phyloP scores from a whole-genome alignment of 1,284 basidiomycete species.

The Marasmius tenuissimus region DNA sequence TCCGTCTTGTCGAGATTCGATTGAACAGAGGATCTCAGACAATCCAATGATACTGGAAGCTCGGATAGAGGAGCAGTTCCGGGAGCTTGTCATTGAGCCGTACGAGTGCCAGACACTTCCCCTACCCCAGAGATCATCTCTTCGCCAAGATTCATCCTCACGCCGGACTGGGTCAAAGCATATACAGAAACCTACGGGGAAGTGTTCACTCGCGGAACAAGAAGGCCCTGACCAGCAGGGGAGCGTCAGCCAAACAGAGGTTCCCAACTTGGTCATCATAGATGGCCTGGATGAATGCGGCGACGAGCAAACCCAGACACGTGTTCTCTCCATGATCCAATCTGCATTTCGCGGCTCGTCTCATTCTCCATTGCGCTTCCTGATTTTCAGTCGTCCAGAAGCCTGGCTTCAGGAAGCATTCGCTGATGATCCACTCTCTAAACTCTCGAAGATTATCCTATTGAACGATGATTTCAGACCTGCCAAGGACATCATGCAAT shows the following conservation, averaged over 20 bases:
- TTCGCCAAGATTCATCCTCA: too few relatives aligned
- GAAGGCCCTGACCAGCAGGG: too few relatives aligned
- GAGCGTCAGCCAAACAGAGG: not conserved
- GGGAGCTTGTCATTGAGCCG: not conserved
- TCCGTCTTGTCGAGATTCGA: not conserved
- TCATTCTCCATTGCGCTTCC: not conserved
- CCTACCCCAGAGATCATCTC: too few relatives aligned
- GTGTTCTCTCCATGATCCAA: not conserved
- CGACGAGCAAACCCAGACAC: not conserved
- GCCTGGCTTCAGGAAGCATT: not conserved
- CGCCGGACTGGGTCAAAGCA: too few relatives aligned
- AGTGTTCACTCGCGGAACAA: not conserved
- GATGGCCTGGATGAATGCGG: not conserved
- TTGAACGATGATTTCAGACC: not conserved
- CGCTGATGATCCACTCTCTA: not conserved
- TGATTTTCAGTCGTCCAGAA: not conserved
- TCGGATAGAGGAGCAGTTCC: not conserved
- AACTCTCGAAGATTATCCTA: not conserved
- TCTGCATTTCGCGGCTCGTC: not conserved
- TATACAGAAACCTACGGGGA: too few relatives aligned
- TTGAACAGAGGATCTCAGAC: not conserved
- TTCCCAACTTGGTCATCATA: not conserved
- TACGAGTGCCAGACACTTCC: not conserved
- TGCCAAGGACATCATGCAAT: not conserved
- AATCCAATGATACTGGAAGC: not conserved